phyloP scores from a whole-genome alignment of 2,329 filamentous ascomycete species.

The Aspergillus calidoustus region DNA sequence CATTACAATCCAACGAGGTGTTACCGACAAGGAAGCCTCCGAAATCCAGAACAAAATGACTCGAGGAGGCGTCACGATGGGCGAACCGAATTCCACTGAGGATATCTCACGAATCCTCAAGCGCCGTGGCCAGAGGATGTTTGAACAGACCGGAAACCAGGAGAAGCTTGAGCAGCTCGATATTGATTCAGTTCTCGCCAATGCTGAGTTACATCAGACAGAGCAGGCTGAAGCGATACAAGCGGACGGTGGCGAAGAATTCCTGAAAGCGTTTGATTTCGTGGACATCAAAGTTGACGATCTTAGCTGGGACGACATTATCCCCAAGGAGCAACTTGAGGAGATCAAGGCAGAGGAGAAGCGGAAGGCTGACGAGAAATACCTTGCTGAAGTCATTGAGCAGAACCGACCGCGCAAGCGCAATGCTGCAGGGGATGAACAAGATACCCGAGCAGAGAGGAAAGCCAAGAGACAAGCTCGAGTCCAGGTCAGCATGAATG shows the following conservation, averaged over 20 bases:
- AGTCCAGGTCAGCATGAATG: constrained; percentile 66
- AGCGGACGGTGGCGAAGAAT: constrained; percentile 95
- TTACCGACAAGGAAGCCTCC: constrained; percentile 90
- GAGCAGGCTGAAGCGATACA: constrained; percentile 93
- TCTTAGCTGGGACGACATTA: constrained; percentile 97
- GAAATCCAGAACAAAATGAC: constrained; percentile 79
- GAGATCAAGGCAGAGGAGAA: constrained; percentile 89
- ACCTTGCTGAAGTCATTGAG: constrained; percentile 79
- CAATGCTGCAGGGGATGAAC: constrained; percentile 62
- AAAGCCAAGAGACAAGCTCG: constrained; percentile 73
- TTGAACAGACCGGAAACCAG: constrained; percentile 96
- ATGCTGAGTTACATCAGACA: constrained; percentile 95
- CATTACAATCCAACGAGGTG: constrained; percentile 93
- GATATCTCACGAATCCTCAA: constrained; percentile 97
- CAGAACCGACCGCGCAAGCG: constrained; percentile 81
- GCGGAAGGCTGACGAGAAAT: constrained; percentile 78
- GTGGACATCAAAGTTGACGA: constrained; percentile 95
- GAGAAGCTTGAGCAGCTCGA: constrained; percentile 95
- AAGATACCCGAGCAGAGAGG: constrained; percentile 63
- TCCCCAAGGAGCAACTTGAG: constrained; percentile 89
- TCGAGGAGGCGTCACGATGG: constrained; percentile 61
- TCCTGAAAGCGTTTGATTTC: constrained; percentile 86
- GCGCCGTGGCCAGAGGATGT: constrained; percentile 98
- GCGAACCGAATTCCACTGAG: constrained; percentile 86
- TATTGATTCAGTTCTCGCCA: constrained; percentile 95